phyloP scores from a whole-genome alignment of 768 basidiomycete species.

The Amanita rimosa region DNA sequence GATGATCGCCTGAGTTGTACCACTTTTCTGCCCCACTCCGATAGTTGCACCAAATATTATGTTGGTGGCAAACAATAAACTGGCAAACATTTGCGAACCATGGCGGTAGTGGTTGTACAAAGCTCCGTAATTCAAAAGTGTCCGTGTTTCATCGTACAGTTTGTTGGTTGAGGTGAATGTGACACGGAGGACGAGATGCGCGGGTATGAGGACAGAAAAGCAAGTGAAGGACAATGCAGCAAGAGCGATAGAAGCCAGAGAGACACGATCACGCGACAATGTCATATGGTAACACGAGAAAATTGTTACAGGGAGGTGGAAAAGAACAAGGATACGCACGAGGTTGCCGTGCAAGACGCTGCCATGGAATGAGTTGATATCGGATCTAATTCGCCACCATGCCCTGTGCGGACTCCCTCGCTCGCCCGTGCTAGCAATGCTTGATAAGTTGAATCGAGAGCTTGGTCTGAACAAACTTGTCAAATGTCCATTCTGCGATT shows the following conservation, averaged over 20 bases:
- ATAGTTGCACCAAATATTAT: slow-evolving; percentile 75
- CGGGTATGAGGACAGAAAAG: slow-evolving; percentile 71
- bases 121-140: slow-evolving; percentile 81
- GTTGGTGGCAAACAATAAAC: slow-evolving; percentile 72
- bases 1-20: slow-evolving; percentile 85
- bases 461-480: slow-evolving; percentile 22
- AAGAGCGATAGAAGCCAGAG: slow-evolving; percentile 56
- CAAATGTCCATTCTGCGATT: slow-evolving; percentile 30
- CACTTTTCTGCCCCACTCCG: slow-evolving; percentile 83
- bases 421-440: slow-evolving; percentile 16
- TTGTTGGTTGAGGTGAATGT: slow-evolving; percentile 76
- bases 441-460: slow-evolving; percentile 25
- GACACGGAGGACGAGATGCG: slow-evolving; percentile 66
- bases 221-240: slow-evolving; percentile 73
- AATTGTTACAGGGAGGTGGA: slow-evolving; percentile 90
- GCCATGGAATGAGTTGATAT: slow-evolving; percentile 70
- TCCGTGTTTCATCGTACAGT: slow-evolving; percentile 90
- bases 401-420: slow-evolving; percentile 25
- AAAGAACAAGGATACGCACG: slow-evolving; percentile 80
- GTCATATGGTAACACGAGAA: slow-evolving; percentile 87
- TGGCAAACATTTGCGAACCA: slow-evolving; percentile 82
- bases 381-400: slow-evolving; percentile 47
- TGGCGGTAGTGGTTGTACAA: slow-evolving; percentile 93
- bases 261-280: slow-evolving; percentile 35
- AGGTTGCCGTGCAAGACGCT: slow-evolving; percentile 84